phyloP scores from a whole-genome alignment of 2,329 filamentous ascomycete species.

The Colletotrichum godetiae region DNA sequence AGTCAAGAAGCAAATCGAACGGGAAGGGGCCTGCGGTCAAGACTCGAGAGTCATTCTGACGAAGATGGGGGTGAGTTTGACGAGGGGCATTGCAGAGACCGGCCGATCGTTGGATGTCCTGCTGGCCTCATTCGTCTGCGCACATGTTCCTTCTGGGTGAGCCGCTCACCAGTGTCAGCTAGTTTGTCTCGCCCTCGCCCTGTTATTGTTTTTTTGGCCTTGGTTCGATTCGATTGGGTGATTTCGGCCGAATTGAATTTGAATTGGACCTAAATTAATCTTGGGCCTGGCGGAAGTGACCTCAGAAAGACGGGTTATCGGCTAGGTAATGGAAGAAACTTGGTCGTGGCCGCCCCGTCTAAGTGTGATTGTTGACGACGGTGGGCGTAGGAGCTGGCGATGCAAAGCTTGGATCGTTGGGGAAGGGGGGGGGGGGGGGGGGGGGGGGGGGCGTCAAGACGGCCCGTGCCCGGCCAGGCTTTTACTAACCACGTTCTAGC shows the following conservation, averaged over 20 bases:
- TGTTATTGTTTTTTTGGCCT: background rate
- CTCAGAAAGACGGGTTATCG: background rate
- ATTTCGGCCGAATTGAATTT: constrained; percentile 11
- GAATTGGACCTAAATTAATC: background rate
- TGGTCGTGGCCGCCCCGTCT: background rate
- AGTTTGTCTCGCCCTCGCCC: background rate
- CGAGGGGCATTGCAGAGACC: constrained; percentile 15
- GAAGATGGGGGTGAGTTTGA: background rate
- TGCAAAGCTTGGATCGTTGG: constrained; percentile 19
- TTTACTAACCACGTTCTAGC: background rate
- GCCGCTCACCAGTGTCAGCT: constrained; percentile 1
- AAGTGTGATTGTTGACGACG: background rate
- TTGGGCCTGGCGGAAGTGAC: background rate
- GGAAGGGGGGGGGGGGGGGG: too few relatives aligned
- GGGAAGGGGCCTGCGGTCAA: background rate
- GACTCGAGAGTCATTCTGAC: constrained; percentile 6
- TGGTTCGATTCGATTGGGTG: background rate
- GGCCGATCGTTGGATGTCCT: constrained; percentile 19
- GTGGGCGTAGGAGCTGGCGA: background rate
- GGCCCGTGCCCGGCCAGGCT: constrained; percentile 27
- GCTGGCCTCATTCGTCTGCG: background rate
- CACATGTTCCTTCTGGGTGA: constrained; percentile 5
- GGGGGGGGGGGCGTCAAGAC: background rate
- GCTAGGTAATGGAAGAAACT: background rate
- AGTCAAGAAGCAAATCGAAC: background rate